Percentiles rank a stretch among this genome's conserved stretches.
phyloP scores from a whole-genome alignment of 169 alveolate genomes.

The Plasmodium cynomolgi region DNA sequence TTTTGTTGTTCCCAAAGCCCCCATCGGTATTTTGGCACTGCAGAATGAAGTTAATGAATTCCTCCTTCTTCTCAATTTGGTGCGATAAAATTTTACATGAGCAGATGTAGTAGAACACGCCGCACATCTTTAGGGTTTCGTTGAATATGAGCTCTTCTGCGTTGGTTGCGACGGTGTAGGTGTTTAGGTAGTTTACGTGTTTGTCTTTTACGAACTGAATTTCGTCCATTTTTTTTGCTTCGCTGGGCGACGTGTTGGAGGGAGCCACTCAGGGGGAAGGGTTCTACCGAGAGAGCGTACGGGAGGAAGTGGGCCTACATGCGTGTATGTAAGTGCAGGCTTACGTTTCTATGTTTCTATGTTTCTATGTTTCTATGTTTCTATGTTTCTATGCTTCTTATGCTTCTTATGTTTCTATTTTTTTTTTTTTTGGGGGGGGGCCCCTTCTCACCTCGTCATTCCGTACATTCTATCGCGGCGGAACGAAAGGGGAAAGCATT shows the following conservation, averaged over 20 bases:
- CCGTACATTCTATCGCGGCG: background rate
- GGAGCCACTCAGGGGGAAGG: too few species aligned
- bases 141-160: constrained; percentile 82
- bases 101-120: constrained; percentile 81
- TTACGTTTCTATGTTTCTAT: too few species aligned
- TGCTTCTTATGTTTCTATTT: too few species aligned
- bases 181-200: constrained; percentile 68
- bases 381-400: too few species aligned
- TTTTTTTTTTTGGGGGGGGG: background rate
- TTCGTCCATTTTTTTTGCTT: background rate
- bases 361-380: too few species aligned
- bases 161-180: constrained; percentile 61
- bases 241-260: background rate
- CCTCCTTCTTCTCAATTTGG: constrained; percentile 77
- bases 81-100: constrained; percentile 77
- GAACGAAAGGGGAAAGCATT: background rate
- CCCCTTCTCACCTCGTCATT: background rate
- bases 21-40: constrained; percentile 80
- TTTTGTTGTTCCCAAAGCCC: constrained; percentile 82
- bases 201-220: constrained; percentile 55
- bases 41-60: constrained; percentile 59
- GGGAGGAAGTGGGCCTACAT: background rate
- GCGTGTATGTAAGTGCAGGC: too few species aligned
- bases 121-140: constrained; percentile 84
- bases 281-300: background rate